Base-by-base conservation (phyloP, 2,329 filamentous ascomycete species). In the Colletotrichum nymphaeae region DNA sequence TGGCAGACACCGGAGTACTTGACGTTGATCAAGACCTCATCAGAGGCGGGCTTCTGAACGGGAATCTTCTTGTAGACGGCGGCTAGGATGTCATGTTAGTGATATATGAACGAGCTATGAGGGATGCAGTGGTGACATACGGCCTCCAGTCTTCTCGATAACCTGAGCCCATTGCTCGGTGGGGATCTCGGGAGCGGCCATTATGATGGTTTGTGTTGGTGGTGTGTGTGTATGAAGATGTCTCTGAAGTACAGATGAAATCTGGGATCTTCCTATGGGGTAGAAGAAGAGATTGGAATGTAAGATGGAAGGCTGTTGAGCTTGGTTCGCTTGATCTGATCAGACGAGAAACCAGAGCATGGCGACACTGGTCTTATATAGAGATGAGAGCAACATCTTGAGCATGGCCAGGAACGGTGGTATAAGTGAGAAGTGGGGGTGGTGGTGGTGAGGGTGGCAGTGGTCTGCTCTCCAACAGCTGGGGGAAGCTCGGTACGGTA, bases 1-100 rank as follows among this genome's bases (percentile, higher is more conserved):
- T 97, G 95, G 89, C 95, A 97, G 77, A 97, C 95, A 81, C 95
- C 95, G 32, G 93, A 94, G 88, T 91, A 97, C 84, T 95, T 95
- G 88, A 97, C 90, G 86, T 97, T 96, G 85, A 98, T 87, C 76
- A 98, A 93, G 77, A 98, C 94, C 85, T 98, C 94, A 86, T 97
- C 95, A 65, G 95, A 93, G 26, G 92, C 94, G 52, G 95, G 95
- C 83, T 92, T 90, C 75, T 88, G 88, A 64, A 97, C 95, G 77
- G 94, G 92, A 79, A 98, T 96, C 85, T 93, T 89, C 86, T 94
- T 95, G 89, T 93, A 94, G 74, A 90, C 84, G 78, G 91, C 86
- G 77, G 90, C 90, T 92, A 75, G 24, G 66, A 42, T 16, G 59
- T 59, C 24, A 32, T 63, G 59, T 74, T 62, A 74, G 35, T 74